Evolutionary conservation across 2,329 filamentous ascomycete species (phyloP).

Genomic region (Tolypocladium cylindrosporum): DNA sequence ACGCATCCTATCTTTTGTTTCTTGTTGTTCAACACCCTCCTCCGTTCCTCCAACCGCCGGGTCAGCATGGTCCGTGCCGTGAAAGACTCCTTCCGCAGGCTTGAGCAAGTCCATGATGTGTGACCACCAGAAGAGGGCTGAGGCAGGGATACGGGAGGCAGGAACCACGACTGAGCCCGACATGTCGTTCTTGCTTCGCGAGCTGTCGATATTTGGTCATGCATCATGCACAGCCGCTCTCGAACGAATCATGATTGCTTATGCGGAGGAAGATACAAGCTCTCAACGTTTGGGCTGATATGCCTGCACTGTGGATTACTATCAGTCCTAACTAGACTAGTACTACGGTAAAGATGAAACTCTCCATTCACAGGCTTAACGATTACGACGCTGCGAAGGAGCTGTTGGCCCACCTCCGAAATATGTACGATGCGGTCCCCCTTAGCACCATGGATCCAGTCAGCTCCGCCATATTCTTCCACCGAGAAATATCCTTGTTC

Average conservation of each 20-base stretch:
- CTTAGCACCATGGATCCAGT: conserved; percentile 3
- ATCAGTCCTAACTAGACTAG: conserved; percentile 6
- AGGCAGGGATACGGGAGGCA: neutral
- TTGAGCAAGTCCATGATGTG: neutral
- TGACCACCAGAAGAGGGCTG: neutral
- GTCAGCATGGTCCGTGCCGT: neutral
- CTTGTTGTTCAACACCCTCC: neutral
- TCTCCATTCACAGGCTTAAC: conserved; percentile 3
- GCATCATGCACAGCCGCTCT: conserved; percentile 1
- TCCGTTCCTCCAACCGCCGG: neutral
- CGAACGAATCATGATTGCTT: conserved; percentile 2
- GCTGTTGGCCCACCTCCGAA: neutral
- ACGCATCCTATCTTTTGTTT: neutral
- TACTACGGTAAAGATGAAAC: conserved; percentile 6
- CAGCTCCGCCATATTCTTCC: conserved; percentile 3
- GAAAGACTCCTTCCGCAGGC: neutral
- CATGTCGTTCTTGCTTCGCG: neutral
- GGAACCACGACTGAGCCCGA: neutral
- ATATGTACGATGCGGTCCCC: neutral
- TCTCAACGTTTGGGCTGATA: conserved; percentile 2
- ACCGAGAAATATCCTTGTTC: conserved; percentile 2
- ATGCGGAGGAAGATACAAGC: conserved; percentile 5
- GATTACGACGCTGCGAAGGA: conserved; percentile 1
- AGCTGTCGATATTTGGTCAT: neutral
- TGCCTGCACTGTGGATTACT: conserved; percentile 4